phyloP scores from a whole-genome alignment of 805 yeast species.

The Ascoidea asiatica region DNA sequence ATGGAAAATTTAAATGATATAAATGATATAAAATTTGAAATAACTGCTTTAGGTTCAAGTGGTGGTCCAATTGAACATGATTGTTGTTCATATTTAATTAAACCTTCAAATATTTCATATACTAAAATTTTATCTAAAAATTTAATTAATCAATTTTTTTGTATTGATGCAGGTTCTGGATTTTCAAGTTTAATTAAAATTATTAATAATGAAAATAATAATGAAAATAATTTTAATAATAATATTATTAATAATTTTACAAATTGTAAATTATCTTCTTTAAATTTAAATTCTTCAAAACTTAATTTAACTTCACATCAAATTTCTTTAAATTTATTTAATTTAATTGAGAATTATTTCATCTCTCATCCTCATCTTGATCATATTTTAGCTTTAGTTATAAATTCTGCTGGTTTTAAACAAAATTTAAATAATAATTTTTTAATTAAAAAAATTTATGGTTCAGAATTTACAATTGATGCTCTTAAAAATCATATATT shows the following conservation, averaged over 20 bases:
- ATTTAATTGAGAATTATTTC: conserved; percentile 28
- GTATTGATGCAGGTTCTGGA: conserved; percentile 77
- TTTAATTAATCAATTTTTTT: conserved; percentile 27
- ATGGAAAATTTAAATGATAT: too few species aligned
- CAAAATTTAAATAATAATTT: conserved; percentile 11
- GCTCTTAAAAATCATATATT: conserved; percentile 45
- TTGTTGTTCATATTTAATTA: conserved; percentile 57
- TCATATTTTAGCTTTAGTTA: conserved; percentile 54
- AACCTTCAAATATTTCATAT: conserved; percentile 34
- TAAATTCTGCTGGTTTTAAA: conserved; percentile 53
- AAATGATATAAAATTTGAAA: conserved; percentile 26
- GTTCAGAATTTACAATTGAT: conserved; percentile 35
- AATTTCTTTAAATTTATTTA: conserved; percentile 20
- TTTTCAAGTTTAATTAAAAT: conserved; percentile 38
- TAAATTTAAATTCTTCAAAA: conserved; percentile 6
- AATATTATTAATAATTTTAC: conserved; percentile 13
- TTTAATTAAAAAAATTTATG: conserved; percentile 34
- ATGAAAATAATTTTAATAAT: neutral
- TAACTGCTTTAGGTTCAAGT: conserved; percentile 61
- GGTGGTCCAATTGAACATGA: conserved; percentile 76
- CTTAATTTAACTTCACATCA: conserved; percentile 15
- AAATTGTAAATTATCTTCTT: conserved; percentile 18
- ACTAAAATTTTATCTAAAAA: conserved; percentile 17
- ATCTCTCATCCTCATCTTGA: conserved; percentile 81
- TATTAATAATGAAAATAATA: conserved; percentile 10